Base-by-base conservation (phyloP, 2,329 filamentous ascomycete species). In the Cladosporium sp. region DNA sequence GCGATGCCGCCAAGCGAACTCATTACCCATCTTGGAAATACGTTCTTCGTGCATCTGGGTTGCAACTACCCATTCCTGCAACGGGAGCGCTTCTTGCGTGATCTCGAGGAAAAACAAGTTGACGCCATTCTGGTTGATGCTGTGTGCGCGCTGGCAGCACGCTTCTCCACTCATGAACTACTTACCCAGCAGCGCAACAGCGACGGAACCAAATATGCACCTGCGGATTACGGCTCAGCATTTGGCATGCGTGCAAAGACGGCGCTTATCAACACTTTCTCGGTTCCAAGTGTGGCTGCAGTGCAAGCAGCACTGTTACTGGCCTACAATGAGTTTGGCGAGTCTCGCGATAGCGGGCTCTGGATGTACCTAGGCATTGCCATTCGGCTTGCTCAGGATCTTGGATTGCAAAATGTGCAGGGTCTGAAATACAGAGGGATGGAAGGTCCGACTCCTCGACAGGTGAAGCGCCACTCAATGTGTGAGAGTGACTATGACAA, bases 321-420 rank as follows among this genome's bases (percentile, higher is more conserved):
- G 74, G 91, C 90, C 0, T 96, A 96, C 68, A 90, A 95, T 65
- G 88, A 92, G 43, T 96, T 96, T 65, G 92, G 91, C 1, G 89
- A 89, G 11, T 90, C 90, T 64, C 89, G 92, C 66, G 92, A 96
- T 68, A 95, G 90, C 70, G 90, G 90, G 0, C 74, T 96, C 6
- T 96, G 92, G 91, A 95, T 96, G 90, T 96, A 95, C 69, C 79
- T 96, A 1, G 92, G 91, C 0, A 87, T 93, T 54, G 88, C 91
- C 0, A 96, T 96, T 61, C 86, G 91, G 4, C 89, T 92, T 85
- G 88, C 88, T 0, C 84, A 90, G 61, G 88, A 92, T 68, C 74
- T 96, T 9, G 91, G 92, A 0, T 79, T 96, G 63, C 89, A 93
- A 65, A 95, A 92, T 63, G 80, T 89, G 15, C 87, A 92, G 63